A percentile compares a stretch with the other conserved stretches of the same genome.
Evolutionary conservation across 352 stramenopile species (phyloP).

Genomic region (Phytophthora brassicae): DNA sequence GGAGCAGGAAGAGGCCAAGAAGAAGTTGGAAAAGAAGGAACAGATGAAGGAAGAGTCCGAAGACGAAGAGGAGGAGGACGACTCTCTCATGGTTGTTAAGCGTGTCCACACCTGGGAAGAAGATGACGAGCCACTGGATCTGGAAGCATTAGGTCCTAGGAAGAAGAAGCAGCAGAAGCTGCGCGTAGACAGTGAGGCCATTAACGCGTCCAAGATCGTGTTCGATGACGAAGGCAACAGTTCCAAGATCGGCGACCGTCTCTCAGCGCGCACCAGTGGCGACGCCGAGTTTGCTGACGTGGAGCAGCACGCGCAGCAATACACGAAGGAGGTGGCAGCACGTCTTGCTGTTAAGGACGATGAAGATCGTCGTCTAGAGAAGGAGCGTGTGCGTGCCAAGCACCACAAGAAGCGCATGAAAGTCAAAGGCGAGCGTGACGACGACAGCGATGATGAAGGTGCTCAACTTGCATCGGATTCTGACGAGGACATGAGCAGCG

Average conservation of each 20-base stretch:
- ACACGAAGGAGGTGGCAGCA: slow-evolving; percentile 62
- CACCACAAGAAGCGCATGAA: slow-evolving; percentile 89
- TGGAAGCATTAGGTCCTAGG: slow-evolving; percentile 53
- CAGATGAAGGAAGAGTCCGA: slow-evolving; percentile 33
- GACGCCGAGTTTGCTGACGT: slow-evolving; percentile 65
- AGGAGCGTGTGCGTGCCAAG: slow-evolving; percentile 88
- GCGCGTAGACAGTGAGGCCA: slow-evolving; percentile 62
- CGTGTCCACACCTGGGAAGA: slow-evolving; percentile 84
- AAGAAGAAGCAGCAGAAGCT: slow-evolving; percentile 91
- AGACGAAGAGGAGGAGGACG: slow-evolving; percentile 77
- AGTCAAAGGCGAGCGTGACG: slow-evolving; percentile 72
- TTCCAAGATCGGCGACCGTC: slow-evolving; percentile 57
- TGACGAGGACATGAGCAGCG: slow-evolving; percentile 41
- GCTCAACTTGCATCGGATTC: slow-evolving; percentile 48
- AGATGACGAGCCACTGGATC: slow-evolving; percentile 51
- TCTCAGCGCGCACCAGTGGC: slow-evolving; percentile 48
- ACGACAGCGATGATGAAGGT: slow-evolving; percentile 36
- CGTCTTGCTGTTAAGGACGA: slow-evolving; percentile 78
- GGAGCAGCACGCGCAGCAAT: slow-evolving; percentile 62
- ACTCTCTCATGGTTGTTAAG: slow-evolving; percentile 93
- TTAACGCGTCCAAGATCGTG: slow-evolving; percentile 85
- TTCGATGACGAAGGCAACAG: slow-evolving; percentile 95
- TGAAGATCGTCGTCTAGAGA: slow-evolving; percentile 79
- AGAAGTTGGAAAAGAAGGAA: slow-evolving; percentile 30
- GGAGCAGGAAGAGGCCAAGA: slow-evolving; percentile 34